phyloP scores from a whole-genome alignment of 495 filamentous ascomycete species.

The Annulohypoxylon stygium region DNA sequence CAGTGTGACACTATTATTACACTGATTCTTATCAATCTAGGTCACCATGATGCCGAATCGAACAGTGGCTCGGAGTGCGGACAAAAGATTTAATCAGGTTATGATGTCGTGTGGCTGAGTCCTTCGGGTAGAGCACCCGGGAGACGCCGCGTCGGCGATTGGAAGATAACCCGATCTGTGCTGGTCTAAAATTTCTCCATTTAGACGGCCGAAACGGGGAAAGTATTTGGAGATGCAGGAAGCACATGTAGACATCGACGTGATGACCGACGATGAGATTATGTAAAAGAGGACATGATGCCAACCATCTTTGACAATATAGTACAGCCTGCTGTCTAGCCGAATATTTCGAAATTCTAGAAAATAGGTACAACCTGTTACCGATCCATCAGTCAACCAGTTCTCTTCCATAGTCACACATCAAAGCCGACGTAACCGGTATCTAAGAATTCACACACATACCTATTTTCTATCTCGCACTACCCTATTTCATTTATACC shows the following conservation, averaged over 20 bases:
- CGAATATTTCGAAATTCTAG: neutral
- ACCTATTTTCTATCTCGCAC: neutral
- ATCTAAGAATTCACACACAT: neutral
- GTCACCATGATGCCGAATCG: neutral
- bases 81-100: conserved; percentile 27
- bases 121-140: neutral
- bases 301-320: conserved; percentile 4
- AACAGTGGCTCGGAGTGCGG: conserved; percentile 26
- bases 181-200: conserved; percentile 20
- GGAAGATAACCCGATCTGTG: neutral
- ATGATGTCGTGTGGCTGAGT: neutral
- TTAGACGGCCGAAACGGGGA: neutral
- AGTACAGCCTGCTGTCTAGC: neutral
- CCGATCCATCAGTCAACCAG: neutral
- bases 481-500: neutral
- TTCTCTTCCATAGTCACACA: neutral
- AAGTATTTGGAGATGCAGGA: neutral
- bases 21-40: neutral
- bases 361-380: neutral
- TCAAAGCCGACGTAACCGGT: neutral
- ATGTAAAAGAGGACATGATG: conserved; percentile 8
- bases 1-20: neutral
- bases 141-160: neutral
- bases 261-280: neutral
- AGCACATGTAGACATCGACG: neutral